phyloP scores from a whole-genome alignment of 495 filamentous ascomycete genomes.

The Penicillium simplicissimum region DNA sequence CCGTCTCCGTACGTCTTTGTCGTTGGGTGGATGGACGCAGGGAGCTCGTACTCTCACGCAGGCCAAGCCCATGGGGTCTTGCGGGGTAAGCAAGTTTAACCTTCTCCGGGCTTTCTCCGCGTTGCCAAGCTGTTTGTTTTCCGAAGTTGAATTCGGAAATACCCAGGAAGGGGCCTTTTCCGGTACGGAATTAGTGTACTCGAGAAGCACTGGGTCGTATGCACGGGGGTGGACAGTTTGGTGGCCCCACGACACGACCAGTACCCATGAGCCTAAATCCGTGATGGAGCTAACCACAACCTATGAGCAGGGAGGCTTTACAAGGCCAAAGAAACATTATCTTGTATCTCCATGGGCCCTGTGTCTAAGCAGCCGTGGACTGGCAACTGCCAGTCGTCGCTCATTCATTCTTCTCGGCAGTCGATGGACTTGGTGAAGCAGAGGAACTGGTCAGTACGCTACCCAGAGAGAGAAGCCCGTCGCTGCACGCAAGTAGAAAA shows the following conservation, averaged over 20 bases:
- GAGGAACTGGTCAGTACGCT: neutral
- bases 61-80: neutral
- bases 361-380: no score
- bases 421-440: no score
- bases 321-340: no score
- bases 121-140: neutral
- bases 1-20: neutral
- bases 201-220: neutral
- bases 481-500: neutral
- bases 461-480: neutral
- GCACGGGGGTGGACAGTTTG: neutral
- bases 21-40: neutral
- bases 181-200: neutral
- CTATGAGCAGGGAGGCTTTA: no score
- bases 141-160: neutral
- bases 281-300: no score
- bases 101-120: conserved; percentile 1
- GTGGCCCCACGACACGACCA: neutral
- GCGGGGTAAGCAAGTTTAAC: neutral
- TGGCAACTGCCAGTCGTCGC: no score
- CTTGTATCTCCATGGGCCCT: no score
- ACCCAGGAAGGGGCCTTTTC: neutral
- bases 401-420: no score
- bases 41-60: neutral
- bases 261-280: neutral